These are phyloP conservation scores for Dichotomopilus funicola DNA, from an alignment of 2,329 filamentous ascomycete genomes.

Conservation along the genomic window DNA sequence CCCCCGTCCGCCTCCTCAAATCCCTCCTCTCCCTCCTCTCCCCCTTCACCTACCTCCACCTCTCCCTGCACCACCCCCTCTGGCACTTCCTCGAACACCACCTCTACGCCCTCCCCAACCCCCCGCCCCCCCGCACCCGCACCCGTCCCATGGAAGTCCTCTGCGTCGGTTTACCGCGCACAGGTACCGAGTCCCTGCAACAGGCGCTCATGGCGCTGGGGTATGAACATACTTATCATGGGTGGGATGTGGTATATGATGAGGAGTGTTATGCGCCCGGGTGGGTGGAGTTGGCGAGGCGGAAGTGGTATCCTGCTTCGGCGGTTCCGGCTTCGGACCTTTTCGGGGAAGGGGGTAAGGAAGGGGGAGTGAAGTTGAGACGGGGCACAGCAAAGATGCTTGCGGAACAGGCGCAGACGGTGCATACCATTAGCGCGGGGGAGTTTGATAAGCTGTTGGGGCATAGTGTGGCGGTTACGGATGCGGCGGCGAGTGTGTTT, in stretches of 20 bases:
- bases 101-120: conserved; percentile 16
- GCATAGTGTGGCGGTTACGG: conserved; percentile 21
- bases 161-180: conserved; percentile 21
- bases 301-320: conserved; percentile 9
- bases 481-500: conserved; percentile 27
- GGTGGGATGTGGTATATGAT: conserved; percentile 22
- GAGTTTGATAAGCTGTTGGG: conserved; percentile 23
- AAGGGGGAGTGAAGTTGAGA: not conserved
- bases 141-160: conserved; percentile 16
- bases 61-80: conserved; percentile 5
- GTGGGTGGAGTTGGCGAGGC: conserved; percentile 15
- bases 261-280: conserved; percentile 10
- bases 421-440: not conserved
- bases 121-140: conserved; percentile 7
- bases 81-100: conserved; percentile 15
- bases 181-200: conserved; percentile 22
- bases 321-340: not conserved
- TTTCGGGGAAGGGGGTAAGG: not conserved
- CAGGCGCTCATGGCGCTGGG: conserved; percentile 18
- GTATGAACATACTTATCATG: conserved; percentile 23
- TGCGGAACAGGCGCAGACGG: too few species aligned
- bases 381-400: not conserved
- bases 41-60: conserved; percentile 1
- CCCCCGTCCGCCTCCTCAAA: not conserved
- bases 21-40: conserved; percentile 4